Conservation (phyloP, 2,329 filamentous ascomycete species). For the Cytospora piceicola region DNA sequence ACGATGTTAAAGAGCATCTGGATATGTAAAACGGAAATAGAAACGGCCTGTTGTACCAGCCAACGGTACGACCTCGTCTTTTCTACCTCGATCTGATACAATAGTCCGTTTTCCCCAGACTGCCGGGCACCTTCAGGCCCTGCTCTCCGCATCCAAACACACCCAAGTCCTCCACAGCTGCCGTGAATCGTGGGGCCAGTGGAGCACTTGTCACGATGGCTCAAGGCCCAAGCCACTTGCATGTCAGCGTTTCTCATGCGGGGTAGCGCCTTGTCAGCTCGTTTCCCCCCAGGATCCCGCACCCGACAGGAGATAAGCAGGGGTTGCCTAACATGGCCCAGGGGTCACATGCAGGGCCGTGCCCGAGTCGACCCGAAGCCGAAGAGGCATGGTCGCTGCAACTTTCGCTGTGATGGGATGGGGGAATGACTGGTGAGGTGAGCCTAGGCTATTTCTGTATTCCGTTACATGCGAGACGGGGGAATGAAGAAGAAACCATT, state of each 20-base stretch:
- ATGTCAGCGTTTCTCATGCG: not conserved
- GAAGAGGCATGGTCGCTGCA: slow-evolving; percentile 26
- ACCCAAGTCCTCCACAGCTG: not conserved
- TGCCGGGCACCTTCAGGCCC: too few species aligned
- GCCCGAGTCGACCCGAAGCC: not conserved
- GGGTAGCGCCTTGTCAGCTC: not conserved
- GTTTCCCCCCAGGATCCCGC: not conserved
- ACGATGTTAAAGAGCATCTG: not conserved
- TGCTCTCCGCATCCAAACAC: not conserved
- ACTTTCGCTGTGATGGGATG: slow-evolving; percentile 30
- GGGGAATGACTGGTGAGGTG: not conserved
- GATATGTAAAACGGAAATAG: not conserved
- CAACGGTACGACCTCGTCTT: not conserved
- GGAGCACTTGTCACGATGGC: not conserved
- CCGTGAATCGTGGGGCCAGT: not conserved
- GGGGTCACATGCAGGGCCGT: not conserved
- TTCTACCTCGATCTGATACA: not conserved
- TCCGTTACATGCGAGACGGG: not conserved
- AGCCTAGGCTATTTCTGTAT: not conserved
- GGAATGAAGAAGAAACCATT: too few species aligned
- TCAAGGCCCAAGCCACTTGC: not conserved
- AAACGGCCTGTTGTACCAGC: not conserved
- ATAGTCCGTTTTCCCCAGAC: too few species aligned
- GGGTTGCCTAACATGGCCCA: not conserved
- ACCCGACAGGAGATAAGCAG: not conserved